Evolutionary conservation across 208 protist genomes (phyloP), one percentile per base, ranked within the genome.

Genomic region (Phytomonas francai): DNA sequence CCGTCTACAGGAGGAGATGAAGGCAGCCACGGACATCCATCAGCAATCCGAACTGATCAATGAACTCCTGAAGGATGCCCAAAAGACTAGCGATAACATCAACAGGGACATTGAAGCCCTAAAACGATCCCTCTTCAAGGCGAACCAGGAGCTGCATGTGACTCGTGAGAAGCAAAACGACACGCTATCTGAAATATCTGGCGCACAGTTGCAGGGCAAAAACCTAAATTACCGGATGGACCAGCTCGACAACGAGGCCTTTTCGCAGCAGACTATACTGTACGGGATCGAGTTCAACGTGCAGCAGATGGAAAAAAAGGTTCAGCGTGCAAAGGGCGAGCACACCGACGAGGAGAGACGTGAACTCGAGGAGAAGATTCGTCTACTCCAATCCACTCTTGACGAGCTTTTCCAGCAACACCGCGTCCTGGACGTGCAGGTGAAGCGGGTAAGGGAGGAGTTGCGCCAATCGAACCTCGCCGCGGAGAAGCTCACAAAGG

Each of bases 301-400:
- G 32, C 95, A 98, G 87, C 92, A 97, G 81, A 95, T 98, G 87
- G 90, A 97, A 76, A 89, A 94, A 68, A 97, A 96, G 74, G 93
- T 97, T 22, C 86, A 83, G 59, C 83, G 90, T 27, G 89, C 88
- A 57, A 85, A 89, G 56, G 92, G 94, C 19, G 89, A 97, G 81
- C 84, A 92, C 39, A 94, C 88, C 2, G 92, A 97, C 68, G 92
- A 97, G 33, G 95, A 98, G 79, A 88, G 90, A 49, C 67, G 77
- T 25, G 83, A 83, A 62, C 74, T 98, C 60, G 86, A 93, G 31
- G 78, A 84, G 34, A 91, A 93, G 72, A 97, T 98, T 64, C 65
- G 72, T 27, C 77, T 93, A 28, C 84, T 97, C 36, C 87, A 94
- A 70, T 80, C 22, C 22, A 89, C 88, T 0, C 78, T 97, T 0